Percentiles rank a stretch among this genome's conserved stretches.
Conservation (phyloP, 768 basidiomycete species). For the Mycena belliarum region DNA sequence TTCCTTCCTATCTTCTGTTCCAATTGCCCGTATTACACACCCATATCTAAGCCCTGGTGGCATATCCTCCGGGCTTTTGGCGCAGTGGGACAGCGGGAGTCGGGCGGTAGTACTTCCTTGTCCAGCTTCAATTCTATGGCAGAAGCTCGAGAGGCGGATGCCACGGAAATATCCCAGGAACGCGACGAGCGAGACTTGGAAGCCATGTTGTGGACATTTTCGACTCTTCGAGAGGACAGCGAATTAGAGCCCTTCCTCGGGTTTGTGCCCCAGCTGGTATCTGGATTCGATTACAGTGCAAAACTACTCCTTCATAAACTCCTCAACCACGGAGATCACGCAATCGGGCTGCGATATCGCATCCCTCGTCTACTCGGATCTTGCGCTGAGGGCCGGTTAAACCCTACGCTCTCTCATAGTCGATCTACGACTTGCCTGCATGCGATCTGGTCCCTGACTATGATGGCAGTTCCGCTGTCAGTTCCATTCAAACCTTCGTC, state of each 20-base stretch:
- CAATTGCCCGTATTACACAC: constrained; percentile 39
- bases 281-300: constrained; percentile 39
- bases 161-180: constrained; percentile 32
- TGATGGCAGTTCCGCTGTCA: constrained; percentile 36
- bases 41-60: constrained; percentile 36
- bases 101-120: constrained; percentile 20
- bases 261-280: constrained; percentile 36
- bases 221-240: constrained; percentile 34
- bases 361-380: constrained; percentile 35
- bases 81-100: constrained; percentile 27
- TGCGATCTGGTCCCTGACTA: constrained; percentile 44
- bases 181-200: constrained; percentile 41
- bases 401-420: constrained; percentile 27
- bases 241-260: constrained; percentile 39
- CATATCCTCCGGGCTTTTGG: constrained; percentile 27
- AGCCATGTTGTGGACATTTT: constrained; percentile 41
- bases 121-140: constrained; percentile 27
- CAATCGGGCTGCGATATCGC: constrained; percentile 35
- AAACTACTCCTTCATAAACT: constrained; percentile 37
- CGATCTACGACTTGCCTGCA: constrained; percentile 37
- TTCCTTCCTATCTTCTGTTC: constrained; percentile 34
- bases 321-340: constrained; percentile 31
- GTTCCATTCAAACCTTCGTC: constrained; percentile 13
- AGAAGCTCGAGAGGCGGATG: constrained; percentile 36
- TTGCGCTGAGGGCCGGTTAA: constrained; percentile 30